These are phyloP conservation scores for Panaeolus papilionaceus DNA, from an alignment of 768 basidiomycete species.

Conservation along the genomic window DNA sequence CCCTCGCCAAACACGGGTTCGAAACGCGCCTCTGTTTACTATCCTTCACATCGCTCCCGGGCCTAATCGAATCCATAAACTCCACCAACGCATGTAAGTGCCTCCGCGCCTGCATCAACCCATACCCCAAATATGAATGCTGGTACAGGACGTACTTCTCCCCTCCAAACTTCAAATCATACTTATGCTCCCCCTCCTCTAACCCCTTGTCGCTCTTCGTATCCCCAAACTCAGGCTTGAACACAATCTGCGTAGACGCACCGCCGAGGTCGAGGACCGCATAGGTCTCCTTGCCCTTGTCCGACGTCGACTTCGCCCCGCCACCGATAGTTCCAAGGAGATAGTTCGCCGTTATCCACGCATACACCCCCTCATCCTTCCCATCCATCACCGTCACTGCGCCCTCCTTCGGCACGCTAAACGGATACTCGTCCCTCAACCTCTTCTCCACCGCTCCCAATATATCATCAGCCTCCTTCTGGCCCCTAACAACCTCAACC, in stretches of 20 bases:
- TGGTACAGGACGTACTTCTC: constrained; percentile 83
- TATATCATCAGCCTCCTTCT: constrained; percentile 68
- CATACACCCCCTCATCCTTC: constrained; percentile 95
- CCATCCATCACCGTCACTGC: constrained; percentile 92
- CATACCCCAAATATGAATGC: constrained; percentile 98
- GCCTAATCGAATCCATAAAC: constrained; percentile 70
- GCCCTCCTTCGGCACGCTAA: constrained; percentile 50
- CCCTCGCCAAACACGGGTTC: constrained; percentile 85
- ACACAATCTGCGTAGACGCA: constrained; percentile 97
- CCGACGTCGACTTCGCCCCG: not conserved
- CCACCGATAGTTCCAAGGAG: constrained; percentile 68
- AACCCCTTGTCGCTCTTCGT: constrained; percentile 40
- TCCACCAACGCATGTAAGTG: constrained; percentile 90
- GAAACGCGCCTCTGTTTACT: constrained; percentile 42
- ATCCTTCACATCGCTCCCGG: constrained; percentile 26
- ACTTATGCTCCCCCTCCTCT: constrained; percentile 91
- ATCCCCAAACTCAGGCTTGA: constrained; percentile 72
- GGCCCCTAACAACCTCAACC: constrained; percentile 77
- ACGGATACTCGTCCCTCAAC: constrained; percentile 68
- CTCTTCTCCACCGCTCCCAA: constrained; percentile 72
- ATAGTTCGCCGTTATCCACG: constrained; percentile 99
- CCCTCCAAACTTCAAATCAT: constrained; percentile 79
- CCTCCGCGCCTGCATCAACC: constrained; percentile 85
- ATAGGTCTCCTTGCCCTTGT: constrained; percentile 51
- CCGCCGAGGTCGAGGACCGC: constrained; percentile 97